Evolutionary conservation across 225 moss, liverwort and hornwort genomes (phyloP), one percentile per base, ranked within the genome.

Genomic region (Sphagnum contortum): DNA sequence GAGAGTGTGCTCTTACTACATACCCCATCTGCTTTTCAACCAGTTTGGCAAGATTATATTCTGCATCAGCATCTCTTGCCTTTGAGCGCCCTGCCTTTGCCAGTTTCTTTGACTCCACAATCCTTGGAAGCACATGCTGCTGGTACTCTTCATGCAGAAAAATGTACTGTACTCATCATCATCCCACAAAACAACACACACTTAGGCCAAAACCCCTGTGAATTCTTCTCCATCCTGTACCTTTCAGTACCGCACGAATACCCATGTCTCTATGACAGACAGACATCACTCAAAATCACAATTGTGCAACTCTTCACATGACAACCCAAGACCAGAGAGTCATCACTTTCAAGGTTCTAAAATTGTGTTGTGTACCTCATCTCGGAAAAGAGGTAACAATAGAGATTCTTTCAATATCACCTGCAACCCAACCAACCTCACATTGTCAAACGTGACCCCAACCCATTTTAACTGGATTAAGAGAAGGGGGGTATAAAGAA

Each of bases 21-120:
- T 62, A 91, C 81, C 87, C 83, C 69, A 98, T 93, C 72, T 78
- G 89, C 76, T 89, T 93, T 80, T 98, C 93, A 59, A 93, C 98
- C 73, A 93, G 98, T 71, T 98, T 98, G 60, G 93, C 98, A 63
- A 93, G 75, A 70, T 89, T 98, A 73, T 98, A 98, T 64, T 98
- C 98, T 29, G 75, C 77, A 77, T 98, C 98, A 12, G 98, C 93
- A 74, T 98, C 98, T 45, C 87, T 79, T 49, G 89, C 93, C 79
- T 93, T 98, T 4, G 82, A 69, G 48, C 98, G 85, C 44, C 92
- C 91, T 62, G 98, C 86, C 74, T 98, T 98, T 2, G 93, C 98
- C 70, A 93, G 74, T 72, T 86, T 93, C 64, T 89, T 98, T 9
- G 98, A 93, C 72, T 98, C 98, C 4, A 89, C 91, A 71, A 98